Percentiles rank a stretch among this genome's conserved stretches.
Conservation (phyloP, 148 eudicot genomes). For the Agrostemma githago region DNA sequence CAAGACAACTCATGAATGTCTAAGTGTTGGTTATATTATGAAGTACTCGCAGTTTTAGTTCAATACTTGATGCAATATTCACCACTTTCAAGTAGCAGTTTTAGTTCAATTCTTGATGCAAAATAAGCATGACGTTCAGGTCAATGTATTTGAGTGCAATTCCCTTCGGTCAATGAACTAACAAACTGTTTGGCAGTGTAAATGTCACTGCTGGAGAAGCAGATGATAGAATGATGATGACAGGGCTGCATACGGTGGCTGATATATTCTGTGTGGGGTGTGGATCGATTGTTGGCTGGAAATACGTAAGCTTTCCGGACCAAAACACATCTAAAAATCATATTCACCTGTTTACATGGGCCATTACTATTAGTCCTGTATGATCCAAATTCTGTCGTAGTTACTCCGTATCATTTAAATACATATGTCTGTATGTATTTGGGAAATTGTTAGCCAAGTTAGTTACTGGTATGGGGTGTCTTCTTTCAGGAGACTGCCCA, state of each 20-base stretch:
- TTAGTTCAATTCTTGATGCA: neutral
- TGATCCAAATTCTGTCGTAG: neutral
- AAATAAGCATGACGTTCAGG: neutral
- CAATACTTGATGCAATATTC: neutral
- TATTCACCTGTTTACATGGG: constrained; percentile 14
- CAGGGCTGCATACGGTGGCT: constrained; percentile 84
- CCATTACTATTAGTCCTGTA: neutral
- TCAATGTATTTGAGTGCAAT: neutral
- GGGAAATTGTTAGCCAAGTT: neutral
- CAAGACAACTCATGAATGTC: neutral
- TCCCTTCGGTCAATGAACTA: neutral
- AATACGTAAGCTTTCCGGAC: constrained; percentile 61
- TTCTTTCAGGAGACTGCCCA: constrained; percentile 81
- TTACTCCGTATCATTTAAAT: neutral
- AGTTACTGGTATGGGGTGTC: constrained; percentile 27
- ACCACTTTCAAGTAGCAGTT: neutral
- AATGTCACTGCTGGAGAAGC: constrained; percentile 65
- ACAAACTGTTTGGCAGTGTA: constrained; percentile 40
- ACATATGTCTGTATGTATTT: neutral
- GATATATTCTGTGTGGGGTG: constrained; percentile 90
- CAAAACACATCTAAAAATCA: constrained; percentile 5
- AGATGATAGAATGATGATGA: constrained; percentile 85
- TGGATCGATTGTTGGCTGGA: constrained; percentile 88
- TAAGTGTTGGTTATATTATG: neutral
- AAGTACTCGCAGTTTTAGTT: neutral